Conservation (phyloP, 139 green algal species). For the Pedinophyceae sp. region DNA sequence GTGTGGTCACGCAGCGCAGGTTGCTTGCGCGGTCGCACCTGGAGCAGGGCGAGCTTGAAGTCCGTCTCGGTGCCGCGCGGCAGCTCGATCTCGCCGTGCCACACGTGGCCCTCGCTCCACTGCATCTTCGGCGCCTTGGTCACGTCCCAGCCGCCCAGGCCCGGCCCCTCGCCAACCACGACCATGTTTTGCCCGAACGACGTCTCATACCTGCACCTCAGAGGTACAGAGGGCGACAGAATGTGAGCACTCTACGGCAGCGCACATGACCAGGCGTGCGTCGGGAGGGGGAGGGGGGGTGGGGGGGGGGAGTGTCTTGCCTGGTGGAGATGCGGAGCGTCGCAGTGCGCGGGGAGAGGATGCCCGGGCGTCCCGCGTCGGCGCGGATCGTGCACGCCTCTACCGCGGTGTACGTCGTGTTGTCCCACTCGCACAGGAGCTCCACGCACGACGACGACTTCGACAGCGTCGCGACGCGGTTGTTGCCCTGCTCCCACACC, state of each 20-base stretch:
- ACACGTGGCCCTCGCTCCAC: constrained; percentile 33
- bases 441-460: constrained; percentile 18
- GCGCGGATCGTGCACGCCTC: constrained; percentile 31
- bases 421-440: constrained; percentile 22
- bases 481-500: neutral
- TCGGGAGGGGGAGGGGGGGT: too few relatives aligned
- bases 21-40: too few relatives aligned
- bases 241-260: too few relatives aligned
- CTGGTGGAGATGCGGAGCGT: constrained; percentile 36
- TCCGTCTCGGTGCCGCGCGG: constrained; percentile 15
- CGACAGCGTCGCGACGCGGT: neutral
- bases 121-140: constrained; percentile 13
- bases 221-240: too few relatives aligned
- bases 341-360: constrained; percentile 35
- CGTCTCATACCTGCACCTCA: too few relatives aligned
- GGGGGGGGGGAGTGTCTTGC: neutral
- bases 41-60: constrained; percentile 33
- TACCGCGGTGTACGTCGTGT: constrained; percentile 12
- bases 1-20: too few relatives aligned
- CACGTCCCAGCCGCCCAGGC: too few relatives aligned
- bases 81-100: constrained; percentile 18
- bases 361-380: constrained; percentile 22
- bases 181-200: too few relatives aligned
- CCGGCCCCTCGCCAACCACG: too few relatives aligned
- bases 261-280: too few relatives aligned